These are phyloP conservation scores for Cladosporium oxysporum DNA, from an alignment of 2,329 filamentous ascomycete genomes.

Conservation along the genomic window DNA sequence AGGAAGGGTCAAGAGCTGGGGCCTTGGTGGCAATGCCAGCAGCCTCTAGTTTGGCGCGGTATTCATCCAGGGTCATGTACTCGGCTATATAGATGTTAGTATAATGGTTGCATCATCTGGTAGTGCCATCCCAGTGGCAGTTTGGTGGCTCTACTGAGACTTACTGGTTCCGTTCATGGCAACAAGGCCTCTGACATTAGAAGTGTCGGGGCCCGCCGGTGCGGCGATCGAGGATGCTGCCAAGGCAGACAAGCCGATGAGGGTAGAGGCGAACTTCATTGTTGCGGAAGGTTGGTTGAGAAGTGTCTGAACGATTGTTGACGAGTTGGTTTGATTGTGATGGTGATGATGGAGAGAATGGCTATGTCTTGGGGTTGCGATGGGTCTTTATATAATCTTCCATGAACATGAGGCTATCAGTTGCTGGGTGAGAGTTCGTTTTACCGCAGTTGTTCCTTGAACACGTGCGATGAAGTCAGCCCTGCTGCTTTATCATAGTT, in stretches of 20 bases:
- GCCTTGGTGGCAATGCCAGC: background rate
- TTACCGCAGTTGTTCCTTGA: background rate
- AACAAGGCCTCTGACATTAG: background rate
- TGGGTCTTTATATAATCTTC: background rate
- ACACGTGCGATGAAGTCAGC: background rate
- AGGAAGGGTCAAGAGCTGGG: background rate
- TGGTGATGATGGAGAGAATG: background rate
- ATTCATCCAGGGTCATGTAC: background rate
- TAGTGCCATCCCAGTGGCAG: background rate
- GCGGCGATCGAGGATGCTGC: background rate
- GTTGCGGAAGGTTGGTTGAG: background rate
- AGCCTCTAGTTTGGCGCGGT: background rate
- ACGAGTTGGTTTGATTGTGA: background rate
- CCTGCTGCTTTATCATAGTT: background rate
- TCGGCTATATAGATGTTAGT: background rate
- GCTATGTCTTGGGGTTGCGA: background rate
- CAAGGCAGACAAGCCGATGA: background rate
- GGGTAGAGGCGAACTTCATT: conserved; percentile 4
- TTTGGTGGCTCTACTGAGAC: background rate
- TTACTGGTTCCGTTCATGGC: background rate
- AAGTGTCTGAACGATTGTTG: background rate
- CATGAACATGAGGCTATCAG: background rate
- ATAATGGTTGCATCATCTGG: background rate
- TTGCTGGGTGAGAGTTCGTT: background rate
- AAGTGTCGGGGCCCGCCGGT: background rate